Evolutionary conservation across 352 stramenopile species (phyloP).

Genomic region (Peronospora tabacina): DNA sequence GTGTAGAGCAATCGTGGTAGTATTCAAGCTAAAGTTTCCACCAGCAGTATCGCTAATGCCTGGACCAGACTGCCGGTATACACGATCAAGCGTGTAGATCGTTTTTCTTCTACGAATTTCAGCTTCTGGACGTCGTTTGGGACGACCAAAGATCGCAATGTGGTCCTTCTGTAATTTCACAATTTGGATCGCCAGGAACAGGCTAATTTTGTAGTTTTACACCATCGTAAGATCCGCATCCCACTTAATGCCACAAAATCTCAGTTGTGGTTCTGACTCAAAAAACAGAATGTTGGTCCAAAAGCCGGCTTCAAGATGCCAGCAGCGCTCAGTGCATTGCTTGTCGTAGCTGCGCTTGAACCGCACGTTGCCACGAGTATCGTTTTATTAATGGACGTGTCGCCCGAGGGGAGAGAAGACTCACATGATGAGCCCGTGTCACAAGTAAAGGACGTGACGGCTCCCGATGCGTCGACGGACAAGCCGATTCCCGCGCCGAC

Average conservation of each 20-base stretch:
- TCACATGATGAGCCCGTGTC: slow-evolving; percentile 11
- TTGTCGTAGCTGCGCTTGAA: slow-evolving; percentile 17
- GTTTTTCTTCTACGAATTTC: no score
- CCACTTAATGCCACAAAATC: not conserved
- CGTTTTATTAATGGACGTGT: slow-evolving; percentile 8
- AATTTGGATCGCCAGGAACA: slow-evolving; percentile 6
- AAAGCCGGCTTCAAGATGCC: slow-evolving; percentile 16
- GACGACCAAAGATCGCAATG: slow-evolving; percentile 17
- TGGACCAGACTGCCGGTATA: no score
- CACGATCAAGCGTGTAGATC: no score
- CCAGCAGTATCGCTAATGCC: no score
- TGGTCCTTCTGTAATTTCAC: slow-evolving; percentile 8
- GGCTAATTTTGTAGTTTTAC: slow-evolving; percentile 11
- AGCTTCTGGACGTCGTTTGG: not conserved
- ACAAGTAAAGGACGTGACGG: not conserved
- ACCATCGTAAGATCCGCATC: not conserved
- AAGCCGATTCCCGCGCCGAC: slow-evolving; percentile 2
- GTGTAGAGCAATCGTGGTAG: no score
- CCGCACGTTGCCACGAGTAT: slow-evolving; percentile 3
- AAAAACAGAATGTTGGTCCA: slow-evolving; percentile 20
- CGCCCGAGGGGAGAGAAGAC: slow-evolving; percentile 1
- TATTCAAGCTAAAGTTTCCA: no score
- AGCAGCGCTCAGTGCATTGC: slow-evolving; percentile 17
- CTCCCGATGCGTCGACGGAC: slow-evolving; percentile 6
- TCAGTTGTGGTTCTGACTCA: not conserved